These are phyloP conservation scores for Penicillium sp. DNA, from an alignment of 2,329 filamentous ascomycete genomes.

Conservation along the genomic window DNA sequence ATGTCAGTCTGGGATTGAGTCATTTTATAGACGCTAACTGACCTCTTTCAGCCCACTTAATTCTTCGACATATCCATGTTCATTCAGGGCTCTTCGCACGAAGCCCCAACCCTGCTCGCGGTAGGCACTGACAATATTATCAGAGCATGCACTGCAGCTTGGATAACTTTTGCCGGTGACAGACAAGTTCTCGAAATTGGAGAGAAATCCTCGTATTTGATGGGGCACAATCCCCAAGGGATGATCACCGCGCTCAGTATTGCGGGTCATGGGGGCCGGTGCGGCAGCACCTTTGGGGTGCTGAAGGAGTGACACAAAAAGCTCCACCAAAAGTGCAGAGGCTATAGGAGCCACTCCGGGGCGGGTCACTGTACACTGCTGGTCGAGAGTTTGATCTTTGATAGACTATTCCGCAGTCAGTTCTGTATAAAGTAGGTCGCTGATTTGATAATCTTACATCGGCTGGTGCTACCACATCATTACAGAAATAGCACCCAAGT, in stretches of 20 bases:
- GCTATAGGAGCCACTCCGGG: conserved; percentile 91
- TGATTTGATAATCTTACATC: conserved; percentile 63
- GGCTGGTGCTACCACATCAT: conserved; percentile 90
- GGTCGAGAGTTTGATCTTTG: conserved; percentile 91
- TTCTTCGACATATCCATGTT: conserved; percentile 63
- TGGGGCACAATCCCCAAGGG: conserved; percentile 58
- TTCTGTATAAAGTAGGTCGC: conserved; percentile 11
- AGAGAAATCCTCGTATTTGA: conserved; percentile 62
- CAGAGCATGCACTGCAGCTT: conserved; percentile 62
- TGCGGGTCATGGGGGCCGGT: conserved; percentile 35
- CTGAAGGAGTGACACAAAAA: conserved; percentile 82
- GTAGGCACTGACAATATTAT: conserved; percentile 54
- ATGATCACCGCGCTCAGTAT: conserved; percentile 41
- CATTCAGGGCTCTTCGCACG: conserved; percentile 58
- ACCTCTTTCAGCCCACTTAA: conserved; percentile 60
- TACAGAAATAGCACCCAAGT: conserved; percentile 96
- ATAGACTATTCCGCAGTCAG: conserved; percentile 63
- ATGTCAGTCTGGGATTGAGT: background rate
- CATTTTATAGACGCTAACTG: background rate
- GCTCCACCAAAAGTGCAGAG: conserved; percentile 84
- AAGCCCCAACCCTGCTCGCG: conserved; percentile 58
- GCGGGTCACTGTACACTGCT: conserved; percentile 95
- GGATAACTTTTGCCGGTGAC: conserved; percentile 59
- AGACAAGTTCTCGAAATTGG: conserved; percentile 58
- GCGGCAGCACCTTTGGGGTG: conserved; percentile 61